These are phyloP conservation scores for Kodamaea leandrae DNA, from an alignment of 805 yeast genomes.

Conservation along the genomic window DNA sequence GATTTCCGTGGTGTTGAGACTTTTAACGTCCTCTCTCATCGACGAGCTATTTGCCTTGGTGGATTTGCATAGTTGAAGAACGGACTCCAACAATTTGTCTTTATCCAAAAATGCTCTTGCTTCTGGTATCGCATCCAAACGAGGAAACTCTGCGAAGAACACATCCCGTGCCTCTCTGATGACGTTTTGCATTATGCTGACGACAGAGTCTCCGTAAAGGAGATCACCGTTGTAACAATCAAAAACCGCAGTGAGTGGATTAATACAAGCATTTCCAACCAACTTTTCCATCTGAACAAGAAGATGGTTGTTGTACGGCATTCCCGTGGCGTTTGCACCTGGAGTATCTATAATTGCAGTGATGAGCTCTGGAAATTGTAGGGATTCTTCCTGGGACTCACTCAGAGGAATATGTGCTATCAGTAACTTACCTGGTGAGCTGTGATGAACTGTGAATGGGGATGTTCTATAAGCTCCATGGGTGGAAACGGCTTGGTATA, in stretches of 20 bases:
- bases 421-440: slow-evolving; percentile 66
- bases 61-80: slow-evolving; percentile 25
- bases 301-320: slow-evolving; percentile 44
- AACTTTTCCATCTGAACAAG: slow-evolving; percentile 71
- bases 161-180: slow-evolving; percentile 47
- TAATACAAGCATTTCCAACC: slow-evolving; percentile 76
- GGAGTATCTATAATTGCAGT: slow-evolving; percentile 21
- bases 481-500: slow-evolving; percentile 73
- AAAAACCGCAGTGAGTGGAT: slow-evolving; percentile 75
- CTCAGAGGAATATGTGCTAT: slow-evolving; percentile 52
- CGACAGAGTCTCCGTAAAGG: slow-evolving; percentile 34
- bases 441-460: slow-evolving; percentile 47
- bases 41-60: slow-evolving; percentile 63
- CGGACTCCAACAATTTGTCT: slow-evolving; percentile 34
- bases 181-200: slow-evolving; percentile 36
- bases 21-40: slow-evolving; percentile 65
- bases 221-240: slow-evolving; percentile 80
- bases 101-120: slow-evolving; percentile 29
- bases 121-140: slow-evolving; percentile 27
- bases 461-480: slow-evolving; percentile 71
- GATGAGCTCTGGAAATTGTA: slow-evolving; percentile 20
- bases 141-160: slow-evolving; percentile 31
- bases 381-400: background rate
- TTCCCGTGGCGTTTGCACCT: slow-evolving; percentile 25
- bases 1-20: slow-evolving; percentile 66